Conservation (phyloP, 1,139 yeast species). For the Kluyveromyces sp. region DNA sequence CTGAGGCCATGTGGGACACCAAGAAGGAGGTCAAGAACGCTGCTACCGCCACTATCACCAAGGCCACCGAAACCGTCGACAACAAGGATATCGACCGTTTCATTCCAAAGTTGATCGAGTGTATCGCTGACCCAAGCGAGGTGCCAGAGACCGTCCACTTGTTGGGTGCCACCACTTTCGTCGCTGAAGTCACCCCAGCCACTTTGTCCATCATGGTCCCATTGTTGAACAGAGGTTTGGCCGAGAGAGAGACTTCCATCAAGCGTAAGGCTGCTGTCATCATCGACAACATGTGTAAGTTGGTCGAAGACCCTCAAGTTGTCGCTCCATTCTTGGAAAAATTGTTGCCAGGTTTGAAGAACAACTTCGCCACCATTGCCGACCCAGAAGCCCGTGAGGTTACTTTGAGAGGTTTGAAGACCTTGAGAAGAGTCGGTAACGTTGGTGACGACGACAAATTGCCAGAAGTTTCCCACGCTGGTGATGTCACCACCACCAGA, state of each 20-base stretch:
- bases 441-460: constrained; percentile 80
- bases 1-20: constrained; percentile 99
- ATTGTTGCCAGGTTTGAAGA: constrained; percentile 92
- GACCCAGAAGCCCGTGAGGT: constrained; percentile 99
- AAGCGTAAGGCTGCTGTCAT: constrained; percentile 99
- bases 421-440: constrained; percentile 98
- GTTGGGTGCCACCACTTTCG: constrained; percentile 99
- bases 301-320: constrained; percentile 99
- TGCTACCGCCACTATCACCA: constrained; percentile 91
- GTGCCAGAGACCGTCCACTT: constrained; percentile 98
- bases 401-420: constrained; percentile 92
- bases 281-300: constrained; percentile 99
- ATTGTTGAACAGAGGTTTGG: constrained; percentile 96
- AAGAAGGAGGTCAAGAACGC: constrained; percentile 96
- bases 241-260: constrained; percentile 98
- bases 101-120: constrained; percentile 93
- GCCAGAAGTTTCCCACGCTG: constrained; percentile 97
- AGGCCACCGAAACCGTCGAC: constrained; percentile 95
- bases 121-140: constrained; percentile 93
- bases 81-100: constrained; percentile 99
- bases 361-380: constrained; percentile 92
- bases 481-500: constrained; percentile 85
- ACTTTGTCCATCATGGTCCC: constrained; percentile 99
- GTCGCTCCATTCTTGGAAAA: constrained; percentile 98
- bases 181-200: constrained; percentile 98